Conservation (phyloP, 139 green algal species). For the Haematococcus sp. region DNA sequence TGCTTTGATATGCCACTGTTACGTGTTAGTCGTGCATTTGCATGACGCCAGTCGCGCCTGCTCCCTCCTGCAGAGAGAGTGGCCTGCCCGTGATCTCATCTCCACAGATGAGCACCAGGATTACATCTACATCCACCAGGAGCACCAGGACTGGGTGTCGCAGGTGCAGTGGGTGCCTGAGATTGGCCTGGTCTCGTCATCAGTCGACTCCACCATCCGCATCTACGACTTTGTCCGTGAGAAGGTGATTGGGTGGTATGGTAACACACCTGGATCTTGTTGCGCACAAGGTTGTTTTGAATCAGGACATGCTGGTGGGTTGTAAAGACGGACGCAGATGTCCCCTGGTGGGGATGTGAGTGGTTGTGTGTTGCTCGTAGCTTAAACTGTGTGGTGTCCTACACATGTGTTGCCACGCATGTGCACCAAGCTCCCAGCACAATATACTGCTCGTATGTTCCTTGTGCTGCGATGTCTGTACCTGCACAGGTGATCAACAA, state of each 20-base stretch:
- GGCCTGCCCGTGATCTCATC: slow-evolving; percentile 56
- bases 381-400: too few relatives aligned
- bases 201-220: slow-evolving; percentile 71
- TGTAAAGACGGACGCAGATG: too few relatives aligned
- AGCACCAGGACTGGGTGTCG: slow-evolving; percentile 82
- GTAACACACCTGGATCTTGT: neutral
- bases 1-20: too few relatives aligned
- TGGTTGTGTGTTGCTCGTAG: too few relatives aligned
- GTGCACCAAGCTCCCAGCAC: too few relatives aligned
- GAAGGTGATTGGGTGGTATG: slow-evolving; percentile 11
- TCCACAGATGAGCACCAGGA: slow-evolving; percentile 67
- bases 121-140: slow-evolving; percentile 68
- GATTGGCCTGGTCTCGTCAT: slow-evolving; percentile 68
- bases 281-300: too few relatives aligned
- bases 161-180: slow-evolving; percentile 68
- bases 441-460: too few relatives aligned
- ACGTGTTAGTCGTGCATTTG: too few relatives aligned
- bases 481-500: slow-evolving; percentile 44
- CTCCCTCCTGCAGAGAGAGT: slow-evolving; percentile 25
- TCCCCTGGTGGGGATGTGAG: too few relatives aligned
- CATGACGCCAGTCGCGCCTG: too few relatives aligned
- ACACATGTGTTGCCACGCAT: too few relatives aligned
- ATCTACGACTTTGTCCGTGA: slow-evolving; percentile 35
- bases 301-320: too few relatives aligned
- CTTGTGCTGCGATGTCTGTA: neutral